Base-by-base conservation (phyloP, 371 early-diverging fungal species). In the Rhizopus arrhizus region DNA sequence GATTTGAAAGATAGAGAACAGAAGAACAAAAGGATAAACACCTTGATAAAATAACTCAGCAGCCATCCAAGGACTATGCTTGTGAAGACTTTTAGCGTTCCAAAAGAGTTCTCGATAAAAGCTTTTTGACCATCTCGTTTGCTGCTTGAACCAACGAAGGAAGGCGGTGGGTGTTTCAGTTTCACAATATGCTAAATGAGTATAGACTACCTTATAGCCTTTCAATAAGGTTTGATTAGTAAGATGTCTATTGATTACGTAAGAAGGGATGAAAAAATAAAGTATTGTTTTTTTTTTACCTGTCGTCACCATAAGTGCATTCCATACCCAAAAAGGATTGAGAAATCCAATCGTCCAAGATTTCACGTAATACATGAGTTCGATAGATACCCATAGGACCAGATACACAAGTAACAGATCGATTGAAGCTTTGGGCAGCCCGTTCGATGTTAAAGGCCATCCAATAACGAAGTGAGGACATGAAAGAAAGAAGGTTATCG, bases 371-470 rank as follows among this genome's bases (percentile, higher is more conserved):
- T 6, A 82, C 84, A 31, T 69, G 64, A 22, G 82, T 69, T 0
- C 80, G 74, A 58, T 88, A 88, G 33, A 88, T 71, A 8, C 88
- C 88, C 62, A 88, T 73, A 0, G 88, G 88, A 0, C 88, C 88
- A n/a, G 86, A 85, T 10, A 88, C 88, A 65, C 88, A 88, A 16
- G 82, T 85, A 45, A 87, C 86, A 50, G 78, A 77, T 8, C 81
- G 74, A 50, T 85, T 80, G 54, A 82, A 85, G 15, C 85, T 84
- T 50, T 88, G 88, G 0, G 85, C 85, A 0, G 86, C 84, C 15
- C 88, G 73, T 60, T 88, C 88, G 47, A 88, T 83, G 65, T 88
- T 88, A 61, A 88, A 88, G 0, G 88, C 87, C 74, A 88, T 83
- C 85, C 86, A 85, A 55, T 87, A 88, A 8, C 88, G 81, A 15